These are phyloP conservation scores for Podosphaera xanthii DNA, from an alignment of 2,329 filamentous ascomycete genomes.

Conservation along the genomic window DNA sequence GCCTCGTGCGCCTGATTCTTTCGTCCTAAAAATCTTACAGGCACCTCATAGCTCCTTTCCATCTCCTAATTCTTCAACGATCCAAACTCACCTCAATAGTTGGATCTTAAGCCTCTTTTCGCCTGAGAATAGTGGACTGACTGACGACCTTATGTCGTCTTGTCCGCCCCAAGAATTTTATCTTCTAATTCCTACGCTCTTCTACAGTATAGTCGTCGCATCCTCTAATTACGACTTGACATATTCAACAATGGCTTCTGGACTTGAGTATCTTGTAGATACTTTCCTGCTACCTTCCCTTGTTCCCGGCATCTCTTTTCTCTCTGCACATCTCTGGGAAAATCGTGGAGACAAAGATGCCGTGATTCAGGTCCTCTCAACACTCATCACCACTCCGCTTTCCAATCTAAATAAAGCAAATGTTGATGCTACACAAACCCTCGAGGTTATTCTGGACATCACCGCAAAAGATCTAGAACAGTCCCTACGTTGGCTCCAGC, in stretches of 20 bases:
- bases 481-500: constrained; percentile 41
- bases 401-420: constrained; percentile 32
- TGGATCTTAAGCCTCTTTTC: constrained; percentile 66
- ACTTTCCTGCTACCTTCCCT: constrained; percentile 62
- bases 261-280: constrained; percentile 59
- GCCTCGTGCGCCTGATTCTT: constrained; percentile 33
- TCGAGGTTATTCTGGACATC: constrained; percentile 47
- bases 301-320: constrained; percentile 48
- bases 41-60: constrained; percentile 32
- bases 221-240: constrained; percentile 40
- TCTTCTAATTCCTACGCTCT: constrained; percentile 51
- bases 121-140: constrained; percentile 47
- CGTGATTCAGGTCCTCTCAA: constrained; percentile 46
- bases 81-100: constrained; percentile 38
- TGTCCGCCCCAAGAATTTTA: constrained; percentile 72
- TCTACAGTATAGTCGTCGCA: constrained; percentile 51
- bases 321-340: constrained; percentile 46
- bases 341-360: constrained; percentile 43
- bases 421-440: constrained; percentile 41
- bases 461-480: constrained; percentile 46
- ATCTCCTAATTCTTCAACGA: constrained; percentile 34
- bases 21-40: constrained; percentile 42
- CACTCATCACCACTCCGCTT: constrained; percentile 41
- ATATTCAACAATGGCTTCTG: constrained; percentile 48
- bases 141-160: constrained; percentile 60